Evolutionary conservation across 768 basidiomycete genomes (phyloP).

Genomic region (Amanita brunnescens): DNA sequence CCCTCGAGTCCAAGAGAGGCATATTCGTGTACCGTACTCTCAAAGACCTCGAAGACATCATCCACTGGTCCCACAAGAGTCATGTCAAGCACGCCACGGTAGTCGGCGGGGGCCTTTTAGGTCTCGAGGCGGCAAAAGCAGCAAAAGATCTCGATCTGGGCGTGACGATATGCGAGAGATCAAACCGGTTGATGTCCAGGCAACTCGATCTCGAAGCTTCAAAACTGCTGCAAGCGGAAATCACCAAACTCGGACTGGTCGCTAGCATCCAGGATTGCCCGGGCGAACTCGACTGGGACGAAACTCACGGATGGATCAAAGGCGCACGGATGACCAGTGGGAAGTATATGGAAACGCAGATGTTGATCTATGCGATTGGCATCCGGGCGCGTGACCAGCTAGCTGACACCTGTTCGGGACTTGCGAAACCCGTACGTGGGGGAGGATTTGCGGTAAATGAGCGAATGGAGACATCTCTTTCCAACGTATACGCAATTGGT

Average conservation of each 20-base stretch:
- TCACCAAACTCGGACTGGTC: conserved; percentile 13
- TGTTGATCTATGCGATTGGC: conserved; percentile 63
- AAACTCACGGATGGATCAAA: conserved; percentile 23
- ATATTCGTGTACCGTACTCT: conserved; percentile 70
- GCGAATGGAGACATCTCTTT: conserved; percentile 43
- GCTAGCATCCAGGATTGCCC: conserved; percentile 2
- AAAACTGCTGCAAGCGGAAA: conserved; percentile 14
- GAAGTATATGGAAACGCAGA: conserved; percentile 33
- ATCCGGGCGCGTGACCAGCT: conserved; percentile 66
- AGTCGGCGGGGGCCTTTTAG: conserved; percentile 64
- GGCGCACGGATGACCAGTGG: conserved; percentile 46
- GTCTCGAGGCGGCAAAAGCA: conserved; percentile 70
- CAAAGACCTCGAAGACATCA: conserved; percentile 55
- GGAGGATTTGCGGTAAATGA: conserved; percentile 60
- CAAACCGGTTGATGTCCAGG: conserved; percentile 15
- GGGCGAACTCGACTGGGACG: conserved; percentile 7
- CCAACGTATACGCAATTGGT: conserved; percentile 64
- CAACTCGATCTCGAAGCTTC: conserved; percentile 24
- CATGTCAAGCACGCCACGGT: conserved; percentile 42
- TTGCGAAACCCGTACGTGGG: conserved; percentile 38
- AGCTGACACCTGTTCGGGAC: conserved; percentile 37
- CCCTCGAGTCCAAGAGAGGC: conserved; percentile 37
- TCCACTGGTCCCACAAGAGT: conserved; percentile 43
- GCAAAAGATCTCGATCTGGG: conserved; percentile 44
- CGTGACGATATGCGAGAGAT: conserved; percentile 10